These are phyloP conservation scores for Lathyrus aphaca DNA, from an alignment of 306 rosid species.

Conservation along the genomic window DNA sequence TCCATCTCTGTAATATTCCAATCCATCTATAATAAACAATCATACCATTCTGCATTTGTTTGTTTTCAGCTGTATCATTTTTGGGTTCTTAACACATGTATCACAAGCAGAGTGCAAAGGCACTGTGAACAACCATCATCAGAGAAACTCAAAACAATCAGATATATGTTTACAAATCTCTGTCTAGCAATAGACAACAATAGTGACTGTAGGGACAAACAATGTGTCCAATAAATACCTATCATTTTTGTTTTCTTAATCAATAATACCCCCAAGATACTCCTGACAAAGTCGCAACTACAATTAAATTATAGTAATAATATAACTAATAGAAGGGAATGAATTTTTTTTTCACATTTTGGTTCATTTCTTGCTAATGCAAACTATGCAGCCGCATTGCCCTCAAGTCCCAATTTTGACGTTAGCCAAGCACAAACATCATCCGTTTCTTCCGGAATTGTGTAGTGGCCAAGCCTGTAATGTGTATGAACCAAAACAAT, in stretches of 20 bases:
- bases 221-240: background rate
- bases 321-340: background rate
- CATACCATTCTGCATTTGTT: too few species aligned
- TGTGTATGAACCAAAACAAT: background rate
- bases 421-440: constrained; percentile 80
- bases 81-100: too few species aligned
- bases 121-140: too few species aligned
- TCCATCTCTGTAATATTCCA: too few species aligned
- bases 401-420: constrained; percentile 80
- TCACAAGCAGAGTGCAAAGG: too few species aligned
- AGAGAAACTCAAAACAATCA: too few species aligned
- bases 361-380: constrained; percentile 19
- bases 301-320: constrained; percentile 1
- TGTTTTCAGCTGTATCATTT: too few species aligned
- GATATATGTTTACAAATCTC: too few species aligned
- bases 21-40: too few species aligned
- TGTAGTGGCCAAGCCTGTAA: constrained; percentile 89
- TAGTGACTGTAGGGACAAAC: too few species aligned
- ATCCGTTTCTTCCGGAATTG: constrained; percentile 93
- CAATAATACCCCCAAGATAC: background rate
- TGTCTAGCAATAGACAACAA: too few species aligned
- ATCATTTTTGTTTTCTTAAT: background rate
- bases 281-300: constrained; percentile 10
- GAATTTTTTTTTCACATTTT: background rate
- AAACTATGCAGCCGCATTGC: constrained; percentile 51